phyloP scores from a whole-genome alignment of 805 yeast genomes.

The Gaillardinia entomophila region DNA sequence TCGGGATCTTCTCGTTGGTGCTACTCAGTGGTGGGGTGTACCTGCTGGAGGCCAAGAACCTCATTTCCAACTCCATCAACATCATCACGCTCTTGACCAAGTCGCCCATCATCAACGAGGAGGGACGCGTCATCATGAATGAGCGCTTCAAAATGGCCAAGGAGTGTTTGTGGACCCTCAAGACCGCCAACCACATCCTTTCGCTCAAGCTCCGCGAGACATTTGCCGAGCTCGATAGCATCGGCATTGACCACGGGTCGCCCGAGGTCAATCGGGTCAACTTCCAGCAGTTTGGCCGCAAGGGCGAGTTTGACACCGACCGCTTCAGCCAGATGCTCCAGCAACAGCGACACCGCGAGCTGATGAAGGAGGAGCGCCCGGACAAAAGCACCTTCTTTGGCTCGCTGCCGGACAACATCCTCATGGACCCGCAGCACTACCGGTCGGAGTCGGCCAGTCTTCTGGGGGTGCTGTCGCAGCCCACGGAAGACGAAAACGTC shows the following conservation, averaged over 20 bases:
- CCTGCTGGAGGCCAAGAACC: conserved; percentile 15
- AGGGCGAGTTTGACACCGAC: conserved; percentile 7
- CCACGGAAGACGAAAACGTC: neutral
- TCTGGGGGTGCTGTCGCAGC: no score
- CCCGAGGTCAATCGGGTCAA: conserved; percentile 42
- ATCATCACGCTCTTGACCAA: conserved; percentile 17
- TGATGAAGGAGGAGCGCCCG: conserved; percentile 19
- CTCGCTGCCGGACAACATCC: no score
- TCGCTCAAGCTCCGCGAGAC: conserved; percentile 40
- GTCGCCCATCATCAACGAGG: conserved; percentile 24
- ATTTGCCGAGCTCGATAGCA: conserved; percentile 24
- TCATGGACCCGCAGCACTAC: no score
- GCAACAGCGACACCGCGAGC: conserved; percentile 6
- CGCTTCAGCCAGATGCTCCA: conserved; percentile 14
- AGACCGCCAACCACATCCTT: conserved; percentile 48
- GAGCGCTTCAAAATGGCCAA: conserved; percentile 46
- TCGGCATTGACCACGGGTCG: conserved; percentile 52
- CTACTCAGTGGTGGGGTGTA: conserved; percentile 39
- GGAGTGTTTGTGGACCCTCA: conserved; percentile 60
- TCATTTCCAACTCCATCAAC: conserved; percentile 17
- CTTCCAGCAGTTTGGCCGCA: conserved; percentile 43
- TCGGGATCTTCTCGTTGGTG: conserved; percentile 36
- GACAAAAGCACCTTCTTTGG: no score
- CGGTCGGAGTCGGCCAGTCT: no score
- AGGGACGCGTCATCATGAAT: conserved; percentile 23